A percentile compares a stretch with the other conserved stretches of the same genome.
Conservation (phyloP, 106 monocot species). For the Dendrobium nobile region DNA sequence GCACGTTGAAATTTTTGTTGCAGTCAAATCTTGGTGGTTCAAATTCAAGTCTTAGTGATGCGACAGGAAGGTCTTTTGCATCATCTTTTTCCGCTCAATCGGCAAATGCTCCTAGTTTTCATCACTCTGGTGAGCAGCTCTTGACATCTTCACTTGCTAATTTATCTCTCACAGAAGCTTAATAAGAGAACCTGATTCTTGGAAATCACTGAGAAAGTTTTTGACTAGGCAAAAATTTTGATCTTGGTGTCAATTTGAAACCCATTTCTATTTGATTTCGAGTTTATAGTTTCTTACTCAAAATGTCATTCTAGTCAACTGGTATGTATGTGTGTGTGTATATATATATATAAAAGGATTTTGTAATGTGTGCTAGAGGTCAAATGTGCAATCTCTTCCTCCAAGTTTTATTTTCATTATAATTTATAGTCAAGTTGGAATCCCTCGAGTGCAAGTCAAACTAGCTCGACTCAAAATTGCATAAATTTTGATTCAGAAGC, state of each 20-base stretch:
- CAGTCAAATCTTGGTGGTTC: conserved; percentile 8
- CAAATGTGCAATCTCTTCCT: background rate
- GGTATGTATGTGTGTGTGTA: too few species aligned
- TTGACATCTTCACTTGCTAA: background rate
- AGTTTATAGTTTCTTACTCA: too few species aligned
- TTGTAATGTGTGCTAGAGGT: background rate
- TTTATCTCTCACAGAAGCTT: background rate
- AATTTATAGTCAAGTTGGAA: background rate
- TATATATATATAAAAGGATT: too few species aligned
- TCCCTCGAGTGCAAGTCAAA: background rate
- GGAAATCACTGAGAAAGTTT: too few species aligned
- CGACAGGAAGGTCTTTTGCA: conserved; percentile 54
- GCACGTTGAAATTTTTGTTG: background rate
- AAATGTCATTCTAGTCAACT: too few species aligned
- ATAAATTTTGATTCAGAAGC: background rate
- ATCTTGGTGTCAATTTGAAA: background rate
- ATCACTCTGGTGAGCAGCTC: conserved; percentile 59
- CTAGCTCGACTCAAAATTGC: too few species aligned
- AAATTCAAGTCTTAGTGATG: conserved; percentile 68
- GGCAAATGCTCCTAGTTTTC: conserved; percentile 57
- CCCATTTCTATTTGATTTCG: too few species aligned
- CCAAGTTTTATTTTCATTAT: background rate
- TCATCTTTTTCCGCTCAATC: conserved; percentile 82
- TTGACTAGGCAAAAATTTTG: too few species aligned
- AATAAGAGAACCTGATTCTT: background rate